Percentiles rank a stretch among this genome's conserved stretches.
These are phyloP conservation scores for Aspergillus bertholletiae DNA, from an alignment of 495 filamentous ascomycete species.

Conservation along the genomic window DNA sequence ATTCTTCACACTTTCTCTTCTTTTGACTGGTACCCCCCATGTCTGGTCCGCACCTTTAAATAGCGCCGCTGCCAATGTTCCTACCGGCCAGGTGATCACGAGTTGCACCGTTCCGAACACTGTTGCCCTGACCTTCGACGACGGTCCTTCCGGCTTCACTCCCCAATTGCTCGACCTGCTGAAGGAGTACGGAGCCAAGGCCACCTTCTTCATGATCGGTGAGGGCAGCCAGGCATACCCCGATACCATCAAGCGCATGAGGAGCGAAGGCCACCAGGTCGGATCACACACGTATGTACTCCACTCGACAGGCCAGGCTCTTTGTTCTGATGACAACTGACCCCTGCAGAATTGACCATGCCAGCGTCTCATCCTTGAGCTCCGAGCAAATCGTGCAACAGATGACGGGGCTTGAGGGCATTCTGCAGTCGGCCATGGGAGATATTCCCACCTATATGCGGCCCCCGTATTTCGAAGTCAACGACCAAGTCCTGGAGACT, in stretches of 20 bases:
- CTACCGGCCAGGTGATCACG: constrained; percentile 54
- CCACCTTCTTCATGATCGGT: constrained; percentile 74
- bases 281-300: constrained; percentile 67
- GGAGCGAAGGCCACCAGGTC: constrained; percentile 65
- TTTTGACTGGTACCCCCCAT: background rate
- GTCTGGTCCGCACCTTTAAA: background rate
- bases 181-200: constrained; percentile 53
- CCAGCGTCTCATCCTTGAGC: constrained; percentile 53
- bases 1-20: background rate
- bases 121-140: constrained; percentile 74
- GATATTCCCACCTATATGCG: constrained; percentile 73
- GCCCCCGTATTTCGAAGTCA: constrained; percentile 37
- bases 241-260: constrained; percentile 57
- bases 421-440: constrained; percentile 64
- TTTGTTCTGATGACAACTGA: constrained; percentile 1
- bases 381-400: constrained; percentile 52
- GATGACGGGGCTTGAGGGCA: constrained; percentile 68
- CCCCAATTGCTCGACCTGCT: constrained; percentile 60
- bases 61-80: constrained; percentile 23
- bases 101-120: constrained; percentile 54
- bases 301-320: no score
- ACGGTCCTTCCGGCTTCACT: constrained; percentile 69
- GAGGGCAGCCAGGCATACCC: constrained; percentile 50
- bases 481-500: constrained; percentile 18
- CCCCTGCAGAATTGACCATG: constrained; percentile 50